These are phyloP conservation scores for Seminavis robusta DNA, from an alignment of 108 stramenopile species.

Conservation along the genomic window DNA sequence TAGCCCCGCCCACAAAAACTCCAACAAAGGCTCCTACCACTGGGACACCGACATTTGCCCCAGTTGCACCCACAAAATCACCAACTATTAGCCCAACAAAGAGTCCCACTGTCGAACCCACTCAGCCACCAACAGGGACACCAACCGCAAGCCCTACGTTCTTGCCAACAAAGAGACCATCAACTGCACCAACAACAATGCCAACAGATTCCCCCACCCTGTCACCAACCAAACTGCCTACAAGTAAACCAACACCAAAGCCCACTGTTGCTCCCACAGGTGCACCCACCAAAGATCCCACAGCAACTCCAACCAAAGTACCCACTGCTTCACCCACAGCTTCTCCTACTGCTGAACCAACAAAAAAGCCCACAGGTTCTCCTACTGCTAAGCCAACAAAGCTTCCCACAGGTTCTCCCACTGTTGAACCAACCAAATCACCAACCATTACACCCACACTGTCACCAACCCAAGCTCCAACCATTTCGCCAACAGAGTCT, in stretches of 20 bases:
- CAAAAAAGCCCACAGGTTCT: not conserved
- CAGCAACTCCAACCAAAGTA: not conserved
- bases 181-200: not conserved
- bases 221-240: conserved; percentile 1
- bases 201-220: conserved; percentile 5
- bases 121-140: not conserved
- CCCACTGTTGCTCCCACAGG: conserved; percentile 16
- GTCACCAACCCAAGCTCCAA: not conserved
- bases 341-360: not conserved
- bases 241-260: not conserved
- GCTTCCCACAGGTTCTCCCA: not conserved
- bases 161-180: not conserved
- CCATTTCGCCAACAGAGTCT: not conserved
- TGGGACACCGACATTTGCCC: not conserved
- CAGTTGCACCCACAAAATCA: not conserved
- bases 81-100: not conserved
- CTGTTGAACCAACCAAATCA: not conserved
- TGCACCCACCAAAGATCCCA: conserved; percentile 3
- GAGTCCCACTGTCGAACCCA: not conserved
- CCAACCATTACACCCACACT: not conserved
- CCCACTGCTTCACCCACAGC: too few species aligned
- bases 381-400: not conserved
- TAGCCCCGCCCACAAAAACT: not conserved
- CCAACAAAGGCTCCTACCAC: not conserved
- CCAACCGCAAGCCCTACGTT: not conserved